Evolutionary conservation across 345 rosid species (phyloP), one percentile per base, ranked within the genome.

Genomic region (Camelina sativa): DNA sequence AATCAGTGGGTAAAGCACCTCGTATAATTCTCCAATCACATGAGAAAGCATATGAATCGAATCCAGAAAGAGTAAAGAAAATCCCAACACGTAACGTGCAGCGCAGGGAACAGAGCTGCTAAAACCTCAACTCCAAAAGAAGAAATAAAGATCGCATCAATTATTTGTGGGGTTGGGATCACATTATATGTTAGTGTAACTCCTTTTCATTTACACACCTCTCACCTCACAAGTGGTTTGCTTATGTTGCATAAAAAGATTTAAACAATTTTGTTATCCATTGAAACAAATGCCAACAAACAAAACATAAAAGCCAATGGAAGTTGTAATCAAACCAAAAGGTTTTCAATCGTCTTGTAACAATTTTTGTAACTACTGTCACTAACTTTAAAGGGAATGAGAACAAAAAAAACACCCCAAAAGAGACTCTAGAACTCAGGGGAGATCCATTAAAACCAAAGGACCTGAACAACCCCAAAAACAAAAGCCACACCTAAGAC

Each of bases 361-460:
- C 71, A 76, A 1, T 60, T 22, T n/a, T 69, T 55, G 52, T 59
- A 34, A 32, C 43, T 52, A 34, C 56, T 56, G 35, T 69, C 65
- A 69, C 71, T 69, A 69, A 55, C 60, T 75, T 67, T 46, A 50
- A 50, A 67, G 47, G 55, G 25, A 20, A 59, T n/a, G 4, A 28
- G 8, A 4, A 12, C 4, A 17, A 23, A 25, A 63, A 25, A 40
- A 47, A 11, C 17, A 40, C 62, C 56, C 60, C 30, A 28, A 16
- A 47, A 59, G 43, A 47, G 70, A 62, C 65, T 32, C 75, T 62
- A 69, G 43, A 62, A 54, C 51, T 23, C 54, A 61, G 66, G 66
- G 71, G 71, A 40, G 80, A 76, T 71, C 80, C 66, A 71, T 48
- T 63, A 64, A 76, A 76, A 76, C 80, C 61, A 19, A 25, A 69